These are phyloP conservation scores for Rhizoctonia solani DNA, from an alignment of 1,284 basidiomycete genomes.

Conservation along the genomic window DNA sequence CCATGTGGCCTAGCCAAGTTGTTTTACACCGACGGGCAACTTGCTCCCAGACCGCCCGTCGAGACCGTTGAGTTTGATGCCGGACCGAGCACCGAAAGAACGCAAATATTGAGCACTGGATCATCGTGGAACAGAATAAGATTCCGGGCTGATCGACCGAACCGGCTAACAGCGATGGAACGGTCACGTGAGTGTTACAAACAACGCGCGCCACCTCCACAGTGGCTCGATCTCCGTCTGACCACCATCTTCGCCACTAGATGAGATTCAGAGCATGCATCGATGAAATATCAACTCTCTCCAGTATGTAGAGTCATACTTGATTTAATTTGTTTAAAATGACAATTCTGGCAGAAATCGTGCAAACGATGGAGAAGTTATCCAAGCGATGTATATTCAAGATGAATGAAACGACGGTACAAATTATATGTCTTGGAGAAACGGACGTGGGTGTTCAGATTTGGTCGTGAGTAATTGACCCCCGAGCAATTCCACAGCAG, in stretches of 20 bases:
- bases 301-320: slow-evolving; percentile 49
- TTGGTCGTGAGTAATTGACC: slow-evolving; percentile 78
- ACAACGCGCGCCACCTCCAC: neutral
- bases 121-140: too few species aligned
- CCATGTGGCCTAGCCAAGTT: too few species aligned
- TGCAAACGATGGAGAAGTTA: slow-evolving; percentile 78
- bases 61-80: too few species aligned
- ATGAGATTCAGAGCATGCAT: slow-evolving; percentile 72
- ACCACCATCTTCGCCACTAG: neutral
- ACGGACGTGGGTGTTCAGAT: slow-evolving; percentile 85
- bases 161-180: too few species aligned
- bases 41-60: too few species aligned
- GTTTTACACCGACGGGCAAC: too few species aligned
- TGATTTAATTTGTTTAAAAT: neutral
- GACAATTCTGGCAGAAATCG: slow-evolving; percentile 57
- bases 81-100: too few species aligned
- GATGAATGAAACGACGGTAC: slow-evolving; percentile 74
- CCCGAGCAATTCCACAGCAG: neutral
- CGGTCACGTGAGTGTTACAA: neutral
- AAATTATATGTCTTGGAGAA: slow-evolving; percentile 82
- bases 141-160: too few species aligned
- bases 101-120: too few species aligned
- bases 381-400: slow-evolving; percentile 83
- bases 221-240: slow-evolving; percentile 7
- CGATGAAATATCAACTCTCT: slow-evolving; percentile 62